A percentile compares a stretch with the other conserved stretches of the same genome.
Evolutionary conservation across 1,139 yeast genomes (phyloP).

Genomic region (Geotrichum histeridarum): DNA sequence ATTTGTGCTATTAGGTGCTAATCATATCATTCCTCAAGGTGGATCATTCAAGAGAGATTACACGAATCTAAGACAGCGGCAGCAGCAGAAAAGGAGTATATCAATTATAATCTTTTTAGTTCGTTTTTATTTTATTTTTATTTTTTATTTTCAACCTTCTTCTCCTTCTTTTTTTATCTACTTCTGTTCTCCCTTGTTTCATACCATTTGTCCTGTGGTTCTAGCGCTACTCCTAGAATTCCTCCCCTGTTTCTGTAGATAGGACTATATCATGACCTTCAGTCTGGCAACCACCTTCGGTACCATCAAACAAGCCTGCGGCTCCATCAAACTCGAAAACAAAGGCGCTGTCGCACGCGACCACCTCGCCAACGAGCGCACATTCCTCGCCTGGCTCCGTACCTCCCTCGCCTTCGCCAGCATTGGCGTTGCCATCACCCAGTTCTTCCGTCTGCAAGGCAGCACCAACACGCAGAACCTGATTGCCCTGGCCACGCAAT

Average conservation of each 20-base stretch:
- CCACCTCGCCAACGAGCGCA: slow-evolving; percentile 71
- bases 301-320: slow-evolving; percentile 20
- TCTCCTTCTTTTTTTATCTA: no score
- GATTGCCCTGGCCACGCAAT: not conserved
- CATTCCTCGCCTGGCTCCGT: slow-evolving; percentile 73
- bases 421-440: slow-evolving; percentile 54
- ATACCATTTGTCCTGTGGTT: not conserved
- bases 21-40: no score
- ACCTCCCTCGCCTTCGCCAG: slow-evolving; percentile 55
- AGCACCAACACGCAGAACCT: not conserved
- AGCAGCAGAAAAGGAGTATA: no score
- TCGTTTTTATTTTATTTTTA: no score
- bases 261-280: not conserved
- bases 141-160: not conserved
- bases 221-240: not conserved
- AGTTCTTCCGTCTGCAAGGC: slow-evolving; percentile 43
- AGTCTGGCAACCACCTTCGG: not conserved
- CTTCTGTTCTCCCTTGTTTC: not conserved
- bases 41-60: no score
- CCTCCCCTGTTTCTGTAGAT: no score
- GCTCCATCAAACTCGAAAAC: slow-evolving; percentile 38
- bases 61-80: no score
- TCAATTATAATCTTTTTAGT: no score
- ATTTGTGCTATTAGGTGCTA: no score
- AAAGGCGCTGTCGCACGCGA: slow-evolving; percentile 50